Base-by-base conservation (phyloP, 164 flowering plant species). In the Nymphaea colorata region DNA sequence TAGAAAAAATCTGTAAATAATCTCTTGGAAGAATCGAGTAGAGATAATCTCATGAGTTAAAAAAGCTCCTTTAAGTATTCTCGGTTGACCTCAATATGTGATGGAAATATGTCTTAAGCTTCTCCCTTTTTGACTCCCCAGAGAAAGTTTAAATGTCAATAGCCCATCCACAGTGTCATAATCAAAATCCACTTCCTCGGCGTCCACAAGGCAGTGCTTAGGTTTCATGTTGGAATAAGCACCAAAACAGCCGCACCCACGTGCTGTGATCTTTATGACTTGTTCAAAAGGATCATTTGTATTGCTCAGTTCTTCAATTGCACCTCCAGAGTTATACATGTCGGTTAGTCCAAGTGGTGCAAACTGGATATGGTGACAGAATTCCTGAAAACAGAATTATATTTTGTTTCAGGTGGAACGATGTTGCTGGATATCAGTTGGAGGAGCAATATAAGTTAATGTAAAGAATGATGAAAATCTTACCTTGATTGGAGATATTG, bases 311-410 rank as follows among this genome's bases (percentile, higher is more conserved):
- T 77, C 71, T 65, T 84, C 81, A 41, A 83, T 68, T 15, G 87
- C 88, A 68, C 96, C 93, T 45, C 90, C 91, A 12, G 87, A 81
- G 78, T 88, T 86, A 77, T 84, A 86, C 96, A 87, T 90, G 69
- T 88, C 83, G 8, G 86, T 70, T 69, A 87, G 74, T 55, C 93
- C 93, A 65, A 90, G 70, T 2, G 93, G 91, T 64, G 90, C 87
- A 70, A 90, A 86, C 1, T 75, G 79, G 66, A 85, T 43, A 25
- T 66, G 66, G 45, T 74, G 68, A 61, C 12, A 51, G 57, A 51
- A 51, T 8, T 51, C 57, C 57, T 51, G 57, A 2, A 51, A 15
- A 51, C 14, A 51, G 14, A 10, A 51, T 7, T 8, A 3, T 15
- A 8, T 51, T 8, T 10, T 4, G 3, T 51, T 51, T 0, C 12